A percentile compares a stretch with the other conserved stretches of the same genome.
phyloP scores from a whole-genome alignment of 169 alveolate species.

The Sarcocystis neurona region DNA sequence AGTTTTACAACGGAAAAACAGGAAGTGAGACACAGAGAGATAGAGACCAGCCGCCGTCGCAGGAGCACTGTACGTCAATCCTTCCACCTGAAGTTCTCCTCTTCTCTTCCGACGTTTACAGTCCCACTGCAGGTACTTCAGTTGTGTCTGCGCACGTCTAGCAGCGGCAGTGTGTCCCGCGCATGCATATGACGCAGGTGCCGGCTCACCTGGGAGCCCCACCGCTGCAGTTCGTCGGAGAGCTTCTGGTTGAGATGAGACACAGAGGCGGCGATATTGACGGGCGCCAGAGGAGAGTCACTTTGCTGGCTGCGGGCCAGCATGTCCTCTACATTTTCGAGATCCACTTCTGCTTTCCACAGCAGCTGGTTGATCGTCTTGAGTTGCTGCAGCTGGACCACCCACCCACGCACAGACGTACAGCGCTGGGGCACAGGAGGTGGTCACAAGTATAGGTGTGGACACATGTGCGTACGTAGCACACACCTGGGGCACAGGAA shows the following conservation, averaged over 20 bases:
- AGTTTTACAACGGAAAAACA: too few relatives aligned
- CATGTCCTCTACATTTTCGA: conserved; percentile 71
- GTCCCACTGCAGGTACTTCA: too few relatives aligned
- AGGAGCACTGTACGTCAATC: too few relatives aligned
- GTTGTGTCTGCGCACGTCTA: too few relatives aligned
- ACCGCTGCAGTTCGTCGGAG: conserved; percentile 23
- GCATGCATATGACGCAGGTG: too few relatives aligned
- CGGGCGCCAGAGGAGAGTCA: neutral
- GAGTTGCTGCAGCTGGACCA: conserved; percentile 37
- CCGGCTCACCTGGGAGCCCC: conserved; percentile 56
- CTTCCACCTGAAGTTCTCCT: too few relatives aligned
- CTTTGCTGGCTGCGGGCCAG: conserved; percentile 32
- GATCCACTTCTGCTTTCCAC: conserved; percentile 76
- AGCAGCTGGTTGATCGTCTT: conserved; percentile 71
- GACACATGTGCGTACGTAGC: neutral
- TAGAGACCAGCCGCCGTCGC: too few relatives aligned
- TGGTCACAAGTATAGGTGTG: neutral
- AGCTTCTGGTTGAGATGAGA: conserved; percentile 35
- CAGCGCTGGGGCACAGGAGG: neutral
- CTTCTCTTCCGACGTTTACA: too few relatives aligned
- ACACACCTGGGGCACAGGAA: neutral
- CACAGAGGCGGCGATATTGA: conserved; percentile 35
- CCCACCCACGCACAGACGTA: too few relatives aligned
- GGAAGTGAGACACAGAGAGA: neutral
- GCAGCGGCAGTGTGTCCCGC: too few relatives aligned